phyloP scores from a whole-genome alignment of 306 rosid species.

The Chamaecrista fasciculata region DNA sequence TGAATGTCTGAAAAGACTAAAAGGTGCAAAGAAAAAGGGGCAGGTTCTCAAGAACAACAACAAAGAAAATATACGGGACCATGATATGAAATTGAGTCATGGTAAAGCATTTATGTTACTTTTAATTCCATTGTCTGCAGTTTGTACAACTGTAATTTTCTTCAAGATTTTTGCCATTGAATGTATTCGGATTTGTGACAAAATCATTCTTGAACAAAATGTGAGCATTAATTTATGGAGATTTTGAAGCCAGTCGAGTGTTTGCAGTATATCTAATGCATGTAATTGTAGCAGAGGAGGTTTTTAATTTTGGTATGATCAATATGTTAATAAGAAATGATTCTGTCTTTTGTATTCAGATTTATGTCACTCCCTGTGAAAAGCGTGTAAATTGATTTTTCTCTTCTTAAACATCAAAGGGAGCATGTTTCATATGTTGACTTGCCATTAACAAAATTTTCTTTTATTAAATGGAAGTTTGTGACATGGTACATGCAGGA shows the following conservation, averaged over 20 bases:
- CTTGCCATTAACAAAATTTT: not conserved
- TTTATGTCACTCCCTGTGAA: not conserved
- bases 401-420: not conserved
- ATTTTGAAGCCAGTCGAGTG: not conserved
- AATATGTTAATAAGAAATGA: not conserved
- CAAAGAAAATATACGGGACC: constrained; percentile 32
- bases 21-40: constrained; percentile 37
- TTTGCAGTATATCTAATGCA: not conserved
- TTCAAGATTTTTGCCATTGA: constrained; percentile 4
- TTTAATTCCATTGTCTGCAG: constrained; percentile 12
- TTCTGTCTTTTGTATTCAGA: not conserved
- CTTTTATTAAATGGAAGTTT: constrained; percentile 2
- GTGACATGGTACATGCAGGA: constrained; percentile 47
- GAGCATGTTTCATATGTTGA: not conserved
- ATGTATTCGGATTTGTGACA: not conserved
- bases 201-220: not conserved
- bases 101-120: constrained; percentile 22
- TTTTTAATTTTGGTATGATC: not conserved
- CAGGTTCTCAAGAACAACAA: constrained; percentile 24
- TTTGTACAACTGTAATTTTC: not conserved
- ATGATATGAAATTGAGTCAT: constrained; percentile 16
- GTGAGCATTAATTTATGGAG: not conserved
- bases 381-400: not conserved
- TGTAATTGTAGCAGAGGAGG: not conserved
- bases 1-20: constrained; percentile 52